Percentiles rank a stretch among this genome's conserved stretches.
Evolutionary conservation across 106 monocot genomes (phyloP).

Genomic region (Agapanthus africanus): DNA sequence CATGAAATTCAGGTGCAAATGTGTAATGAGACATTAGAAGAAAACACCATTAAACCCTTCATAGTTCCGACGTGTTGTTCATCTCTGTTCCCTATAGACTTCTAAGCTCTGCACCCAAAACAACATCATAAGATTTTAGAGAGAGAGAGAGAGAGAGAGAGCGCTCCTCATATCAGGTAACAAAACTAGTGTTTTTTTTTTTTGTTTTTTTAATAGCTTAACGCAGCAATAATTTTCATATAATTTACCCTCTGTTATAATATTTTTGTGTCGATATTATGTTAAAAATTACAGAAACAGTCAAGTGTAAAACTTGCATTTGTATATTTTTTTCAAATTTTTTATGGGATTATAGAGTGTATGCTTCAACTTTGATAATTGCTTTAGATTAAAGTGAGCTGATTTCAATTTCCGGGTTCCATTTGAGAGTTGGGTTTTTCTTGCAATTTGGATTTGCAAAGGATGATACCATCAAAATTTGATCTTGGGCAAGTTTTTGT

Average conservation of each 20-base stretch:
- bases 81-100: no score
- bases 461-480: not conserved
- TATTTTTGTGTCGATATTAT: not conserved
- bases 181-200: not conserved
- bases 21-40: no score
- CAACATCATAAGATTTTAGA: no score
- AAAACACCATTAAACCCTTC: no score
- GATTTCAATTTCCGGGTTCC: not conserved
- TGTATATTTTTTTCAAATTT: not conserved
- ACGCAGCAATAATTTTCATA: not conserved
- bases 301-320: not conserved
- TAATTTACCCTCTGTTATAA: not conserved
- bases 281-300: not conserved
- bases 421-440: not conserved
- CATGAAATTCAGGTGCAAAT: no score
- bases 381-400: not conserved
- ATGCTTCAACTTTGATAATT: not conserved
- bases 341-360: not conserved
- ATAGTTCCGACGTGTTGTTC: no score
- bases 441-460: not conserved
- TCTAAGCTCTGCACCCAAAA: no score
- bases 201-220: no score
- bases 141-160: slow-evolving; percentile 9
- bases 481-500: not conserved
- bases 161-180: not conserved